These are phyloP conservation scores for Penicillium pancosmium DNA, from an alignment of 495 filamentous ascomycete species.

Conservation along the genomic window DNA sequence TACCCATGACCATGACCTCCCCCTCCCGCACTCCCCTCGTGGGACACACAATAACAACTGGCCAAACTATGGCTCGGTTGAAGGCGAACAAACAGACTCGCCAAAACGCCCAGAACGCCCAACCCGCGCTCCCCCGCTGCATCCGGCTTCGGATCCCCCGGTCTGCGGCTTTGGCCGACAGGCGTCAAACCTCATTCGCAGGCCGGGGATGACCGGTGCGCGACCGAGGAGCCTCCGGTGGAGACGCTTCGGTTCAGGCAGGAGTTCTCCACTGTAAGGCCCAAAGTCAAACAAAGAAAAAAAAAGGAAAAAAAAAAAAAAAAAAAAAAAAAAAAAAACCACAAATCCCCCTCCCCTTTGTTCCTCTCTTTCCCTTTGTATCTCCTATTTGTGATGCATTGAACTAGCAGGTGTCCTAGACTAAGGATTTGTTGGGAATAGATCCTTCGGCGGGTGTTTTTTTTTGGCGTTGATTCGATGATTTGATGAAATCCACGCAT, in stretches of 20 bases:
- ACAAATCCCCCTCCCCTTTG: neutral
- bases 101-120: constrained; percentile 1
- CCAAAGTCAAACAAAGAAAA: neutral
- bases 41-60: neutral
- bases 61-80: neutral
- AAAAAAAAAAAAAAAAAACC: neutral
- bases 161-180: neutral
- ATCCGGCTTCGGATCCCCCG: neutral
- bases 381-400: neutral
- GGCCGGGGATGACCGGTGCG: constrained; percentile 1
- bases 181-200: neutral
- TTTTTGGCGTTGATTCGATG: neutral
- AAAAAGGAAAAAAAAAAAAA: neutral
- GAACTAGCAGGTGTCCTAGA: neutral
- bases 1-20: neutral
- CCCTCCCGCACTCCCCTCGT: neutral
- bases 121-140: neutral
- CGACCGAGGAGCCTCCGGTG: constrained; percentile 4
- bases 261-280: neutral
- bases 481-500: neutral
- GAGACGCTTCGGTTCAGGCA: neutral
- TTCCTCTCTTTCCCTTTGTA: neutral
- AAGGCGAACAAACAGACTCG: constrained; percentile 2
- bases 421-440: constrained; percentile 1
- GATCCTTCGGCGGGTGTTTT: neutral